Base-by-base conservation (phyloP, 768 basidiomycete genomes). In the Amylocystis lapponica region DNA sequence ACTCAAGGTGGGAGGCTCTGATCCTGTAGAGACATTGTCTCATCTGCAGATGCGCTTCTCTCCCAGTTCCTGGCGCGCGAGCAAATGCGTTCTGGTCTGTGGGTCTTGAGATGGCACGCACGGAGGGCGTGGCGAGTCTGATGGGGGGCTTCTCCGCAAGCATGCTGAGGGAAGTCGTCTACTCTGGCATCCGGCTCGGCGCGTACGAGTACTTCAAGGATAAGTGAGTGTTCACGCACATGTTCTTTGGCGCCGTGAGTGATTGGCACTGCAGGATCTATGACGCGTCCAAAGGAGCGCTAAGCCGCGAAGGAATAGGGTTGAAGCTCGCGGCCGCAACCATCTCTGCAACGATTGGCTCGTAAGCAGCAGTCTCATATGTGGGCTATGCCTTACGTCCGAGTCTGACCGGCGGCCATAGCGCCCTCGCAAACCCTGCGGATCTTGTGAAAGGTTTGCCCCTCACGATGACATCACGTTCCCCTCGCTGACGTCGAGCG, bases 181-280 rank as follows among this genome's bases (percentile, higher is more conserved):
- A 66, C 44, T 65, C 64, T 2, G 62, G 63, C 16, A 44, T 65
- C 25, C 53, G 65, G 10, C 53, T 66, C 29, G 65, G 65, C 17
- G 55, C 64, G 23, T 66, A 66, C 47, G 65, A 66, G 49, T 61
- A 50, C 49, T 66, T 65, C 59, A 66, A 66, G 47, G 63, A 64
- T 48, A 51, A 48, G 63, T 66, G 25, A 20, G 62, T 52, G 8
- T 22, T 23, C 17, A 10, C 34, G 19, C 17, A n/a, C n/a, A n/a
- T 27, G 23, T 31, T 4, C 27, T 2, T 14, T 3, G 5, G n/a
- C 21, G 23, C 27, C 38, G 10, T 4, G 13, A 14, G 13, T 7
- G 9, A 31, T 42, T 13, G 32, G 23, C 19, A 19, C 16, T 20
- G 5, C 23, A 65, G 63, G 27, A 40, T 65, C 13, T 43, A 58